Conservation (phyloP, 768 basidiomycete species). For the Hortiboletus campestris region DNA sequence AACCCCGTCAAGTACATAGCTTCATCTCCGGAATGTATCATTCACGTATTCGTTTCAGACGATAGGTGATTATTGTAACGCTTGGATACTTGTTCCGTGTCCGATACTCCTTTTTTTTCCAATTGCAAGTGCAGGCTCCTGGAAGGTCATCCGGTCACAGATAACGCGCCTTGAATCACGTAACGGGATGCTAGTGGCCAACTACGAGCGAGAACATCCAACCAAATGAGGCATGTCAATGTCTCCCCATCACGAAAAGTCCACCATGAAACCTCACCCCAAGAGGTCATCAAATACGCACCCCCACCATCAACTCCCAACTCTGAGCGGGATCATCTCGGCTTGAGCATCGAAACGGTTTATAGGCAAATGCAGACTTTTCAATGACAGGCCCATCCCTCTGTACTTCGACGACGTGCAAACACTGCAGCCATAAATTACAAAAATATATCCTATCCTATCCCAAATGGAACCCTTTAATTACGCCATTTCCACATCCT, state of each 20-base stretch:
- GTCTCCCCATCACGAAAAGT: no score
- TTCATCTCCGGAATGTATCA: not conserved
- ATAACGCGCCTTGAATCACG: not conserved
- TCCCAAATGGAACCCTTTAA: not conserved
- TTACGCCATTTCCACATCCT: conserved; percentile 58
- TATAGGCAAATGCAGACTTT: not conserved
- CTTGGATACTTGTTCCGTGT: not conserved
- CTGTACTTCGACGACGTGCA: conserved; percentile 29
- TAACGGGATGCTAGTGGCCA: not conserved
- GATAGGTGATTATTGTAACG: not conserved
- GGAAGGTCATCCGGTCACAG: not conserved
- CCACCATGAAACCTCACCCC: not conserved
- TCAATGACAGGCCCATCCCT: conserved; percentile 20
- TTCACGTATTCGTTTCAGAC: not conserved
- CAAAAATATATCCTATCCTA: conserved; percentile 15
- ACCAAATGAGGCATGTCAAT: not conserved
- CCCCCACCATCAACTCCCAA: not conserved
- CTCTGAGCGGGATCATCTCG: conserved; percentile 11
- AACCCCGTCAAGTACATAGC: not conserved
- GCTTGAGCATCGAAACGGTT: conserved; percentile 10
- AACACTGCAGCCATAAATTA: conserved; percentile 20
- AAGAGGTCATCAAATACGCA: not conserved
- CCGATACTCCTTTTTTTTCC: not conserved
- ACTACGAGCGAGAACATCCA: not conserved
- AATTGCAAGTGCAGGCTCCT: not conserved